Evolutionary conservation across 345 rosid genomes (phyloP).

Genomic region (Boechera stricta): DNA sequence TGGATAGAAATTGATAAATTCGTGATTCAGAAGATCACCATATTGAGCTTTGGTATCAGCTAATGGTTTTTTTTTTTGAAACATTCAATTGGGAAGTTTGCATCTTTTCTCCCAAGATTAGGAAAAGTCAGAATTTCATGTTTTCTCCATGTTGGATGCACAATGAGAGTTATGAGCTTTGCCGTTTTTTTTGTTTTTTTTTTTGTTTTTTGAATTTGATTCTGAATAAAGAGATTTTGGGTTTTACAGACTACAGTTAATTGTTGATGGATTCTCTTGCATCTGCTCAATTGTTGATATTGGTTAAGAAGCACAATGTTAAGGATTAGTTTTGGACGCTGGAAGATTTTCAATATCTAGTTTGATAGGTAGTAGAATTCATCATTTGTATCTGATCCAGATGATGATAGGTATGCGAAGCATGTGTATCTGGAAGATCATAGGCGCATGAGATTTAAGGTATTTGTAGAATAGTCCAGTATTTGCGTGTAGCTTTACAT

Average conservation of each 20-base stretch:
- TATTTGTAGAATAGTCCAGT: background rate
- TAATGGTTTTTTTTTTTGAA: background rate
- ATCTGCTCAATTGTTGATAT: background rate
- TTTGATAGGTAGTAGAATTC: background rate
- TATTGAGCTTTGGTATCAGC: background rate
- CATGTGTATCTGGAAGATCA: background rate
- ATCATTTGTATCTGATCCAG: background rate
- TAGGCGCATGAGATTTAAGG: background rate
- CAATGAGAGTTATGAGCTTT: constrained; percentile 15
- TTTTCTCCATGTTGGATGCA: background rate
- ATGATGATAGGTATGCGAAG: background rate
- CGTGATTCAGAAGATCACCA: background rate
- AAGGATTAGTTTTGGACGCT: background rate
- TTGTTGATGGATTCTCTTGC: constrained; percentile 6
- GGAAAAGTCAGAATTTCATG: background rate
- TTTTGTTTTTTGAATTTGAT: background rate
- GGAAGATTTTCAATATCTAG: background rate
- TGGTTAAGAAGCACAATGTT: background rate
- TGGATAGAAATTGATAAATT: constrained; percentile 29
- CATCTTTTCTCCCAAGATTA: background rate
- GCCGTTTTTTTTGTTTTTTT: background rate
- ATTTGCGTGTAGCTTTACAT: background rate
- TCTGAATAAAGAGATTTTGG: constrained; percentile 20
- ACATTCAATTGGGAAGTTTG: background rate
- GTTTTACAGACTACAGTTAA: background rate